Conservation (phyloP, 2,329 filamentous ascomycete species). For the Chaetomiaceae sp. region DNA sequence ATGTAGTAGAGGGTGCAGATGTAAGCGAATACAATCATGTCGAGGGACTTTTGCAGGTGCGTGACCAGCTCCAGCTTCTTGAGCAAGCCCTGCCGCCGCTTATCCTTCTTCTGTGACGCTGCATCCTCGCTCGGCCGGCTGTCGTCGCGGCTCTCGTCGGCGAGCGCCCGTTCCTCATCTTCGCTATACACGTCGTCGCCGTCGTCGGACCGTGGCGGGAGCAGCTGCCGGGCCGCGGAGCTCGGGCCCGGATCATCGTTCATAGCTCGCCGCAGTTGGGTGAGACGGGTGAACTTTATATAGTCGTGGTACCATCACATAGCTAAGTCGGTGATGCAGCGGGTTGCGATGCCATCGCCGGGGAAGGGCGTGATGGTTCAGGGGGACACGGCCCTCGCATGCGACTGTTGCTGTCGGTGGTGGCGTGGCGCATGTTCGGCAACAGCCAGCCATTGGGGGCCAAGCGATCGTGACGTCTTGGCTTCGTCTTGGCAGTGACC, state of each 20-base stretch:
- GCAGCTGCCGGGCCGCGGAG: slow-evolving; percentile 35
- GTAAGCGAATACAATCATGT: slow-evolving; percentile 61
- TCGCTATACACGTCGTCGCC: background rate
- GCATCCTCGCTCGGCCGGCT: slow-evolving; percentile 14
- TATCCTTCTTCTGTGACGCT: slow-evolving; percentile 23
- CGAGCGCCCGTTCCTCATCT: slow-evolving; percentile 3
- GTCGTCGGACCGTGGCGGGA: slow-evolving; percentile 12
- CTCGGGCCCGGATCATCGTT: slow-evolving; percentile 43
- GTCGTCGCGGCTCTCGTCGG: slow-evolving; percentile 12
- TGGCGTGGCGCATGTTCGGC: background rate
- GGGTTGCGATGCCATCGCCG: background rate
- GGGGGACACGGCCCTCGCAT: background rate
- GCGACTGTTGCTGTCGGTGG: background rate
- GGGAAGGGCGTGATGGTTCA: background rate
- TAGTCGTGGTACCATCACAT: slow-evolving; percentile 8
- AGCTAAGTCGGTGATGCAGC: background rate
- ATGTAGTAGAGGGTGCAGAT: slow-evolving; percentile 65
- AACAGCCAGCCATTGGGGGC: background rate
- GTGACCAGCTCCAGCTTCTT: slow-evolving; percentile 59
- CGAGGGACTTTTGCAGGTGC: slow-evolving; percentile 56
- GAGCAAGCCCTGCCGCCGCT: slow-evolving; percentile 34
- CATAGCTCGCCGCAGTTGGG: slow-evolving; percentile 37
- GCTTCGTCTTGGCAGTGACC: background rate
- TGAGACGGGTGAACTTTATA: background rate
- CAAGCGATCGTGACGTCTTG: background rate